Evolutionary conservation across 305 asterid species (phyloP).

Genomic region (Solanum hybrid): DNA sequence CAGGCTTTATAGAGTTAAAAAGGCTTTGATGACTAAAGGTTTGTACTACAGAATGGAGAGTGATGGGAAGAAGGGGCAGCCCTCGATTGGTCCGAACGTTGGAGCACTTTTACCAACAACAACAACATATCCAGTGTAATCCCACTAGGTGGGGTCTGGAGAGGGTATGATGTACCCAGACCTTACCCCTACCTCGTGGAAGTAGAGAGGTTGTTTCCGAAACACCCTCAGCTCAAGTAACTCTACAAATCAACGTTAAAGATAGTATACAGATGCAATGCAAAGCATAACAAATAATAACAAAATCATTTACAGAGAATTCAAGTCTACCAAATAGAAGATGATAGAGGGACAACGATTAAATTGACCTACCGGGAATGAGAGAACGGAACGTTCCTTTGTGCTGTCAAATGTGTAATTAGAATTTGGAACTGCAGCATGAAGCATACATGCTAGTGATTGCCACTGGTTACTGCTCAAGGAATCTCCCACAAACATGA

Average conservation of each 20-base stretch:
- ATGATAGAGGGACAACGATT: neutral
- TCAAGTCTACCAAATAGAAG: neutral
- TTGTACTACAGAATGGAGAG: neutral
- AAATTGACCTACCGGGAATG: slow-evolving; percentile 31
- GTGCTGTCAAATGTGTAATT: slow-evolving; percentile 24
- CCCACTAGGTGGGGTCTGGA: neutral
- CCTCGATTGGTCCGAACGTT: neutral
- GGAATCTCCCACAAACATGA: slow-evolving; percentile 85
- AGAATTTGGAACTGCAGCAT: slow-evolving; percentile 35
- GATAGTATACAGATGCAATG: neutral
- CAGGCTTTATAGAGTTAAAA: neutral
- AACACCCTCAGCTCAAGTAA: neutral
- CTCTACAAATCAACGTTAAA: neutral
- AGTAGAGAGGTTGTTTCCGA: neutral
- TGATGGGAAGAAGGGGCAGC: neutral
- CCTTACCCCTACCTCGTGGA: neutral
- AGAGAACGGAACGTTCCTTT: slow-evolving; percentile 33
- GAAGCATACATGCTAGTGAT: slow-evolving; percentile 73
- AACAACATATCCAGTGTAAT: neutral
- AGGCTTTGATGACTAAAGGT: neutral
- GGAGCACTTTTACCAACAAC: neutral
- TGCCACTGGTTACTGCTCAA: slow-evolving; percentile 64
- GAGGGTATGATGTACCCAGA: neutral
- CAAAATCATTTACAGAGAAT: neutral
- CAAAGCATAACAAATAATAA: neutral